Evolutionary conservation across 179 eudicot species (phyloP), one percentile per base, ranked within the genome.

Genomic region (Camellia oleifera): DNA sequence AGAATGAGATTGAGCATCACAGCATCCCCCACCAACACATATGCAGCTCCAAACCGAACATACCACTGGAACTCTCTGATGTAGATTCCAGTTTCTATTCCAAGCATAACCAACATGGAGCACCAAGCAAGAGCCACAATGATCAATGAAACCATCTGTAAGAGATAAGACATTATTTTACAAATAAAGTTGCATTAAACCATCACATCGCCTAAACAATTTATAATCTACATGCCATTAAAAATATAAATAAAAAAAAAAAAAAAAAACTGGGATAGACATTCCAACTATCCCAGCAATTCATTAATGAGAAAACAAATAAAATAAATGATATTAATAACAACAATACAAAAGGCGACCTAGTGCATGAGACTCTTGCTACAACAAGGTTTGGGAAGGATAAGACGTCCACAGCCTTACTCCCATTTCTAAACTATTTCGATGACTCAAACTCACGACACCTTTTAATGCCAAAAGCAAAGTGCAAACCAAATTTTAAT

Each of bases 61-160:
- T 85, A 89, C 97, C 97, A 92, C 72, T 95, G 87, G 66, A 91
- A 89, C 65, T 91, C 95, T 85, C 83, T 85, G 18, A 94, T 87
- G 70, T 94, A 94, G 15, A 89, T 86, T 87, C 83, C 89, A 69
- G 91, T 92, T 88, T 94, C 98, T 62, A 90, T n/a, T 62, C 69
- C 86, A 77, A 86, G 83, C 97, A 92, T 88, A 72, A 90, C 74
- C 81, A 94, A 46, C 88, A 92, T 63, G 68, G 92, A 89, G 80
- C 90, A 83, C 98, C 98, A 94, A 63, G 94, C 84, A 83, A 89
- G 84, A 79, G 89, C 86, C 84, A 91, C 92, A 77, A 92, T 75
- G 46, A 88, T 81, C 81, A 92, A 81, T 4, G 94, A 88, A 80
- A 89, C 84, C 67, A 81, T 85, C 97, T 94, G 88, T 18, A 81